Evolutionary conservation across 441 rosid genomes (phyloP).

Genomic region (Viola pubescens): DNA sequence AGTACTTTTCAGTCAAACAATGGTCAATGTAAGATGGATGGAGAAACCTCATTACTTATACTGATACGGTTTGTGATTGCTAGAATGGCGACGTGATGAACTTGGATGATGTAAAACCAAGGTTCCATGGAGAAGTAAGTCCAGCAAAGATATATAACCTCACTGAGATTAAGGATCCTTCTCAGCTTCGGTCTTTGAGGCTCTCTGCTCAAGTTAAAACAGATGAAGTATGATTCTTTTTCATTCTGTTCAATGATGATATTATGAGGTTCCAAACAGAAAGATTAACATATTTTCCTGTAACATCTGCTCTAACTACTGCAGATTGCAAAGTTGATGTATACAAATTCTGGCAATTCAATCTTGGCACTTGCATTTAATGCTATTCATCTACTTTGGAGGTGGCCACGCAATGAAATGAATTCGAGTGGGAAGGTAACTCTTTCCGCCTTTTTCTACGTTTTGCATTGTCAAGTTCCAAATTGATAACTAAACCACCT

Average conservation of each 20-base stretch:
- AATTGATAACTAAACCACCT: background rate
- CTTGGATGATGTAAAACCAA: constrained; percentile 40
- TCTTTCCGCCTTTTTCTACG: background rate
- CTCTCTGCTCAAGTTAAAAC: constrained; percentile 32
- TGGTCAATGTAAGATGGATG: background rate
- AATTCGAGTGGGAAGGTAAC: constrained; percentile 41
- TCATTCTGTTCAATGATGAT: background rate
- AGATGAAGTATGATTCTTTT: constrained; percentile 30
- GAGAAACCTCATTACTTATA: background rate
- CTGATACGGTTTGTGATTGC: constrained; percentile 11
- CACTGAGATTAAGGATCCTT: constrained; percentile 55
- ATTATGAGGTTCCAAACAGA: too few species aligned
- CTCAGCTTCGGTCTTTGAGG: constrained; percentile 47
- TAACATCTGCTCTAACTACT: constrained; percentile 13
- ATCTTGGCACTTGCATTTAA: constrained; percentile 43
- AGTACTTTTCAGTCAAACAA: background rate
- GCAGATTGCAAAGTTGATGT: constrained; percentile 45
- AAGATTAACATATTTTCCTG: background rate
- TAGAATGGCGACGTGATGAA: constrained; percentile 52
- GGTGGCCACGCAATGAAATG: constrained; percentile 33
- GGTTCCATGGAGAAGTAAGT: constrained; percentile 38
- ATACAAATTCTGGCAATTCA: constrained; percentile 40
- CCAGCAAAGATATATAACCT: constrained; percentile 39
- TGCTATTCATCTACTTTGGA: constrained; percentile 45
- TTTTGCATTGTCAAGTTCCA: background rate